Evolutionary conservation across 192 early-diverging fungal genomes (phyloP).

Genomic region (Podila minutissima): DNA sequence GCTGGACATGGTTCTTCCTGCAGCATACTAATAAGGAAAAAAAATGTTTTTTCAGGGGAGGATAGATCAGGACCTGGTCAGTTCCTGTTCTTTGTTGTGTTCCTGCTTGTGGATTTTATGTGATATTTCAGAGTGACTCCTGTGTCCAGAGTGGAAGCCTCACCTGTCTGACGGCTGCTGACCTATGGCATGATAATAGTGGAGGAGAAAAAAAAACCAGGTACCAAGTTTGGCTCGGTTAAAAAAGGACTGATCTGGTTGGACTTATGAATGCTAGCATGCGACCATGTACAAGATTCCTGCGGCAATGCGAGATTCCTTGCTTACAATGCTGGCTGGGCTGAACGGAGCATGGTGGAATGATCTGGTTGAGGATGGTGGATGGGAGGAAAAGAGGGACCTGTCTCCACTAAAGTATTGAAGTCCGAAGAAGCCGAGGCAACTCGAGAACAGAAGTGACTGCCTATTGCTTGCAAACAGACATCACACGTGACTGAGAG

Average conservation of each 20-base stretch:
- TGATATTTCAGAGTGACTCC: no score
- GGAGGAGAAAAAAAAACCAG: constrained; percentile 5
- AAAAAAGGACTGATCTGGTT: no score
- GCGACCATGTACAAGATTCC: no score
- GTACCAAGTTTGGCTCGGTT: not conserved
- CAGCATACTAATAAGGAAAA: constrained; percentile 5
- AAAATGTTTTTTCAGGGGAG: not conserved
- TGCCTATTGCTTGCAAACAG: no score
- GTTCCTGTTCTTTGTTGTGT: not conserved
- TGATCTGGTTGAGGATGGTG: constrained; percentile 9
- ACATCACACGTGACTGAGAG: no score
- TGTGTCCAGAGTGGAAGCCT: not conserved
- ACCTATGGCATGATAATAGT: not conserved
- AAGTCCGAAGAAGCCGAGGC: no score
- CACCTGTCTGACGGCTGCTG: constrained; percentile 40
- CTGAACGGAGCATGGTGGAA: constrained; percentile 33
- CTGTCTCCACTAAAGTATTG: not conserved
- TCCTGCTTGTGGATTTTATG: not conserved
- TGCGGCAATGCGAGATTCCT: no score
- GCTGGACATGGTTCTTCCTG: constrained; percentile 1
- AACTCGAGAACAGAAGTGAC: no score
- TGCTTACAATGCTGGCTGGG: constrained; percentile 43
- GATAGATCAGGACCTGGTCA: not conserved
- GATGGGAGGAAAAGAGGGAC: constrained; percentile 6
- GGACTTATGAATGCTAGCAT: no score